Conservation (phyloP, 768 basidiomycete genomes). For the Tubosaeta brunneosetosa region DNA sequence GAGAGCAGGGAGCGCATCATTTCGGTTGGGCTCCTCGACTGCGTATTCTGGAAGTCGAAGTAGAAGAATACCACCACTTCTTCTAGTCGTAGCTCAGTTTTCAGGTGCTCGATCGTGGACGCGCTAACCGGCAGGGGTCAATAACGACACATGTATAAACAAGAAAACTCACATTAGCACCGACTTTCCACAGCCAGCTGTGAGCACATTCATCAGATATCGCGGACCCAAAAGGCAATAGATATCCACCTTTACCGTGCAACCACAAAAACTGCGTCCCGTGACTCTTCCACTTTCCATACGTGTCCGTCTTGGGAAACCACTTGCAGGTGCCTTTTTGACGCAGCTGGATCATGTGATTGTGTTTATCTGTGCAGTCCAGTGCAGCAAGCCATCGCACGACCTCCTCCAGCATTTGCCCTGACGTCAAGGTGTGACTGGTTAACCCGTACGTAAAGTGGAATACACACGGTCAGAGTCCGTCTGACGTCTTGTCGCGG, state of each 20-base stretch:
- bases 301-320: background rate
- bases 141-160: background rate
- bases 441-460: too few relatives aligned
- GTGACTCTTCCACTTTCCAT: background rate
- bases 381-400: background rate
- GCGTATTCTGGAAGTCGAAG: conserved; percentile 1
- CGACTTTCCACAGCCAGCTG: conserved; percentile 2
- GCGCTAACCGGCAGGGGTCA: background rate
- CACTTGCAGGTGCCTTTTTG: background rate
- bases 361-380: background rate
- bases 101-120: background rate
- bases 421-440: background rate
- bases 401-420: background rate
- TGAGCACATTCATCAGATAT: background rate
- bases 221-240: too few relatives aligned
- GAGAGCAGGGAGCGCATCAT: background rate
- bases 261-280: background rate
- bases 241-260: too few relatives aligned
- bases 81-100: background rate
- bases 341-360: background rate
- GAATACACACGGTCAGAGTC: too few relatives aligned
- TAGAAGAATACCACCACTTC: conserved; percentile 2
- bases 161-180: background rate
- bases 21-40: background rate
- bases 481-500: too few relatives aligned